Evolutionary conservation across 208 protist genomes (phyloP).

Genomic region (Trypanosoma congolense): DNA sequence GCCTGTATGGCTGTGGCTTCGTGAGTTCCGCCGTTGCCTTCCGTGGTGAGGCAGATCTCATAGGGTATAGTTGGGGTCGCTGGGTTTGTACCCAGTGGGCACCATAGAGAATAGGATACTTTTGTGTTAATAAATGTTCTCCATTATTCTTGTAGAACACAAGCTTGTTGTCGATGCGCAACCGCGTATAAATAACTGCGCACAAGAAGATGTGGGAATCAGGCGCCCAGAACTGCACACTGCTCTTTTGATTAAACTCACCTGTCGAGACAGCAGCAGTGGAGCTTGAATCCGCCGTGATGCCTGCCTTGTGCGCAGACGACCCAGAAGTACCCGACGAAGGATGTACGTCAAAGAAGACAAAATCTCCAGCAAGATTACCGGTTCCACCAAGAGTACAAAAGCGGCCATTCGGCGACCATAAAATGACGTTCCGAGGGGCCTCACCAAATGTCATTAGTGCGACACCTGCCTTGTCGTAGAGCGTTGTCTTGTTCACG

Average conservation of each 20-base stretch:
- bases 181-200: slow-evolving; percentile 73
- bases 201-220: slow-evolving; percentile 82
- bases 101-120: slow-evolving; percentile 72
- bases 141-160: slow-evolving; percentile 75
- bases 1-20: slow-evolving; percentile 74
- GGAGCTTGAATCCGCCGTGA: slow-evolving; percentile 1
- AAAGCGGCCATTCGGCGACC: slow-evolving; percentile 61
- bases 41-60: slow-evolving; percentile 44
- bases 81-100: slow-evolving; percentile 69
- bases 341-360: slow-evolving; percentile 38
- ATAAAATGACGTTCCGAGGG: slow-evolving; percentile 77
- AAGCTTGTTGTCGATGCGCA: slow-evolving; percentile 84
- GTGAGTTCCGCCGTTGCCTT: slow-evolving; percentile 28
- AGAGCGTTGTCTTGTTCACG: slow-evolving; percentile 85
- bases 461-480: slow-evolving; percentile 66
- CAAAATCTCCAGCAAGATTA: slow-evolving; percentile 84
- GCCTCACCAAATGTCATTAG: slow-evolving; percentile 83
- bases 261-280: slow-evolving; percentile 40
- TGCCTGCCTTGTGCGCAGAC: neutral
- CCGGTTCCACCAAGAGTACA: slow-evolving; percentile 84
- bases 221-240: slow-evolving; percentile 71
- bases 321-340: neutral
- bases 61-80: slow-evolving; percentile 26
- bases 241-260: slow-evolving; percentile 85
- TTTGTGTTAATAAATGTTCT: slow-evolving; percentile 56